These are phyloP conservation scores for Penicillium goetzii DNA, from an alignment of 495 filamentous ascomycete genomes.

Conservation along the genomic window DNA sequence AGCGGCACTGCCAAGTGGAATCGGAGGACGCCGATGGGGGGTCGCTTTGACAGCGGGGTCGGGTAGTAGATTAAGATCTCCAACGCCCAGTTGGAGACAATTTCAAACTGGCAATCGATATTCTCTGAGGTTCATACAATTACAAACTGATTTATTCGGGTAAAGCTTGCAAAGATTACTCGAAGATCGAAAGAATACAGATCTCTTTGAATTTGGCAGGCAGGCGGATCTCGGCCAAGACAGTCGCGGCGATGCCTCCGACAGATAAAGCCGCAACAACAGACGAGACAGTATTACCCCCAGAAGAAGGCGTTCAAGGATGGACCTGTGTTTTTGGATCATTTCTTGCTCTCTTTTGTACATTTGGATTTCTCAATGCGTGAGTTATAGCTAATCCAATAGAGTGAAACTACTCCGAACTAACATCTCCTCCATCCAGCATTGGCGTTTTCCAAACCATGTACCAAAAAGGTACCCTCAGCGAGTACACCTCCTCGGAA, in stretches of 20 bases:
- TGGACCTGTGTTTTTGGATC: constrained; percentile 36
- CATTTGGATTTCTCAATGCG: constrained; percentile 39
- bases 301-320: constrained; percentile 34
- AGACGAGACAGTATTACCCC: constrained; percentile 19
- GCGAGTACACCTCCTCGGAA: not conserved
- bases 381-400: constrained; percentile 14
- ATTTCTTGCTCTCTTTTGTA: constrained; percentile 28
- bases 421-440: not conserved
- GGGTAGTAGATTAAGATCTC: not conserved
- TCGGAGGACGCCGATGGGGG: not conserved
- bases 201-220: not conserved
- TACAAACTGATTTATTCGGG: too few relatives aligned
- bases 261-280: not conserved
- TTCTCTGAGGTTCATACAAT: too few relatives aligned
- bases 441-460: not conserved
- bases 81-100: too few relatives aligned
- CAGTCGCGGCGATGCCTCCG: not conserved
- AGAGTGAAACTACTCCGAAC: too few relatives aligned
- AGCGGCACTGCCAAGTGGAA: not conserved
- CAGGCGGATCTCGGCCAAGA: not conserved
- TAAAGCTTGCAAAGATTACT: not conserved
- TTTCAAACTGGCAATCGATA: not conserved
- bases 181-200: not conserved
- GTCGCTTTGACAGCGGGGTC: not conserved
- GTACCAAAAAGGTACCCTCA: not conserved